Conservation (phyloP, 73 alveolate species). For the Effrenium voratum region DNA sequence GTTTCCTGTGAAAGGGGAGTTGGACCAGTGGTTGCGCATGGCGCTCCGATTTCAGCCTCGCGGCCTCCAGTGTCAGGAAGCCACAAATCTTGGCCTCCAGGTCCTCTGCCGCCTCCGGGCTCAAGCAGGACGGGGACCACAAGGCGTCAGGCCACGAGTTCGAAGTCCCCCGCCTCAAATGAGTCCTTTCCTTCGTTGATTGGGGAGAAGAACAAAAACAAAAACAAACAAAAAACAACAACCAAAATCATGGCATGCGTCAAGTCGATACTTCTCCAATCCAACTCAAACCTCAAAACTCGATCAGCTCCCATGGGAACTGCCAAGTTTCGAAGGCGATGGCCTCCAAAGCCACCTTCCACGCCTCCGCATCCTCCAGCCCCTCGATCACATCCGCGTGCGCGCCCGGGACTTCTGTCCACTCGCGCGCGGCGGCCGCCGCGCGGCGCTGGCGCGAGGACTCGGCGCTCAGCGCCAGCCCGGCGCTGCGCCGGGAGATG, state of each 20-base stretch:
- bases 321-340: conserved; percentile 34
- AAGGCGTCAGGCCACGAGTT: conserved; percentile 53
- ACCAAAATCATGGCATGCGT: no score
- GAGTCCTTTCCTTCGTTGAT: no score
- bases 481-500: conserved; percentile 43
- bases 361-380: conserved; percentile 24
- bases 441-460: neutral
- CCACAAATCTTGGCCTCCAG: conserved; percentile 19
- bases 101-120: neutral
- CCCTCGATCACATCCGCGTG: neutral
- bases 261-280: no score
- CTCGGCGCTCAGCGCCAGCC: conserved; percentile 13
- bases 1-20: no score
- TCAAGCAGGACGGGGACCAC: conserved; percentile 47
- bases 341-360: conserved; percentile 28
- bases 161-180: conserved; percentile 35
- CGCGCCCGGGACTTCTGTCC: conserved; percentile 45
- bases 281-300: no score
- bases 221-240: no score
- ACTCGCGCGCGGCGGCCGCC: neutral
- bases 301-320: no score
- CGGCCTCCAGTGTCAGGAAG: no score
- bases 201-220: no score
- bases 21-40: no score
- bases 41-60: no score